Evolutionary conservation across 1,139 yeast genomes (phyloP), one percentile per base, ranked within the genome.

Genomic region (Trichomonascaceae sp.): DNA sequence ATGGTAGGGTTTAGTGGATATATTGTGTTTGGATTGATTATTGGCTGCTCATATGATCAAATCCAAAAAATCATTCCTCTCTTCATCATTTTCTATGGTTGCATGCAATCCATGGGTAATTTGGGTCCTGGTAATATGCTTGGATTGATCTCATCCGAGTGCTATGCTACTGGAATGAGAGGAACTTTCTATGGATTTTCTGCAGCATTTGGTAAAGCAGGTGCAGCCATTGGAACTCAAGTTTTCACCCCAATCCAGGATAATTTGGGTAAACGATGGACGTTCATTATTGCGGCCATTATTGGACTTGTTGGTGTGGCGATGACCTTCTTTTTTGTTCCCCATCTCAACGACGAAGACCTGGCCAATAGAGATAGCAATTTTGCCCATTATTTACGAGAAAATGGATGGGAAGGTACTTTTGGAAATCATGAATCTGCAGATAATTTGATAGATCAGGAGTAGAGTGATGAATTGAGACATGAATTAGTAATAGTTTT

Each of bases 121-220:
- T 73, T 84, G 61, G 93, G 95, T 3, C 93, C 93, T 3, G 93
- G 93, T 60, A 79, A 85, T 65, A 80, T 80, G 75, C 73, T 85
- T 77, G 93, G 93, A 9, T 74, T 86, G 55, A 72, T 80, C 3
- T 78, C 88, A 10, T 79, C 86, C 36, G 93, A 86, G 67, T 75
- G 82, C 2, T 86, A 76, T 63, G 89, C 93, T 24, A 84, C 91
- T 12, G 87, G 88, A 17, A 79, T 86, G 48, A 76, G 93, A 69
- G 93, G 91, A 50, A 83, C 90, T 0, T 74, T 68, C 47, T 79
- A 79, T 57, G 82, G 82, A 30, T 57, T 78, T 17, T 70, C 78
- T 39, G 82, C 82, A 17, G 83, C 82, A 3, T 63, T 77, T 47
- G 83, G 83, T 52, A 79, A 79, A 61, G 77, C 78, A 12, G 84